Evolutionary conservation across 2,329 filamentous ascomycete species (phyloP).

Genomic region (Boeremia lycopersici): DNA sequence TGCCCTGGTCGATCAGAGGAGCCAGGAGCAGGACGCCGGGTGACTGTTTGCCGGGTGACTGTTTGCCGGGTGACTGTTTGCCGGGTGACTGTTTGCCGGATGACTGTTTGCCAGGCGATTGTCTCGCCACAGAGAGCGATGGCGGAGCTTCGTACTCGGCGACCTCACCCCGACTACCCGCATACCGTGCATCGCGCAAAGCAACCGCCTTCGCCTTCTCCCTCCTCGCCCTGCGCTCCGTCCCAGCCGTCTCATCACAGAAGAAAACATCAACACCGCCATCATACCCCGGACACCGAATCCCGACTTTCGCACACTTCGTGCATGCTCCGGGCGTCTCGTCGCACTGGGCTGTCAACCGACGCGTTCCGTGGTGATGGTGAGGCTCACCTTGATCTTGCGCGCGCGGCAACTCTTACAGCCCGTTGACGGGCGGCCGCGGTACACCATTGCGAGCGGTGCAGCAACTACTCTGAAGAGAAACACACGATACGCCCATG

Average conservation of each 20-base stretch:
- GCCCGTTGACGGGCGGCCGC: constrained; percentile 41
- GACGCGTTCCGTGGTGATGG: neutral
- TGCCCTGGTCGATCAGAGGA: constrained; percentile 38
- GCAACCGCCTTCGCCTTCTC: constrained; percentile 40
- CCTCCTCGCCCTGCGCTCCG: constrained; percentile 34
- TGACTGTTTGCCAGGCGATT: too few species aligned
- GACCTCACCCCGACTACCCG: neutral
- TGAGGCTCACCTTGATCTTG: constrained; percentile 47
- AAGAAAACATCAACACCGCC: constrained; percentile 37
- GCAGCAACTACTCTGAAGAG: neutral
- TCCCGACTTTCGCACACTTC: constrained; percentile 33
- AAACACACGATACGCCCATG: neutral
- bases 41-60: too few species aligned
- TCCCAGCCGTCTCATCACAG: constrained; percentile 39
- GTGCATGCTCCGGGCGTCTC: constrained; percentile 35
- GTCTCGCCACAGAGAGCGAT: too few species aligned
- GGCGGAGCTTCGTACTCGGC: too few species aligned
- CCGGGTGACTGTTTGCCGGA: too few species aligned
- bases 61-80: too few species aligned
- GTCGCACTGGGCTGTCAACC: constrained; percentile 34
- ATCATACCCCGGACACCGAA: constrained; percentile 41
- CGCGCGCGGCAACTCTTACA: constrained; percentile 48
- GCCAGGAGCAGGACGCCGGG: constrained; percentile 21
- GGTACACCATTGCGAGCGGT: constrained; percentile 37
- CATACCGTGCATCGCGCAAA: constrained; percentile 23